Percentiles rank a stretch among this genome's conserved stretches.
phyloP scores from a whole-genome alignment of 495 filamentous ascomycete species.

The Xylaria flabelliformis region DNA sequence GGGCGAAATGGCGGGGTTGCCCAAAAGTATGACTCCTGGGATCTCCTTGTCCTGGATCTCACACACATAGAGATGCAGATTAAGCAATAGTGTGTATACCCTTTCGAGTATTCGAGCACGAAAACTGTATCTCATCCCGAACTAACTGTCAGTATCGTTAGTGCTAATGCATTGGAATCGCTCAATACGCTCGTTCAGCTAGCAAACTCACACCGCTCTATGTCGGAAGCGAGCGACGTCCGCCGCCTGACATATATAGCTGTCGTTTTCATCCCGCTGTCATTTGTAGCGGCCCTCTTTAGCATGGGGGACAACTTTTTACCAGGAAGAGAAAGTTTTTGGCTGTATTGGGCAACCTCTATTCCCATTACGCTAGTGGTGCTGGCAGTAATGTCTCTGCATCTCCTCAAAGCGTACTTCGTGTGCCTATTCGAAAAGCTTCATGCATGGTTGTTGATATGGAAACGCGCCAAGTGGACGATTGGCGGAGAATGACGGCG shows the following conservation, averaged over 20 bases:
- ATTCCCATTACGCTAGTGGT: background rate
- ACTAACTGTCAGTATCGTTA: background rate
- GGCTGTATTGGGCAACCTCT: background rate
- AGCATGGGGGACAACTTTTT: constrained; percentile 9
- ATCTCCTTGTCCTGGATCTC: background rate
- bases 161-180: background rate
- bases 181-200: background rate
- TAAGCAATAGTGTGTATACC: background rate
- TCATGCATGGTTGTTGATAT: background rate
- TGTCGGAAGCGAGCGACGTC: background rate
- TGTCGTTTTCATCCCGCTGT: background rate
- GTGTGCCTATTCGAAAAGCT: background rate
- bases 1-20: background rate
- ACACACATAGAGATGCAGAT: background rate
- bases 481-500: background rate
- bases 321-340: background rate
- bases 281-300: background rate
- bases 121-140: background rate
- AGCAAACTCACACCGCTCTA: background rate
- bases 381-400: background rate
- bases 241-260: constrained; percentile 3
- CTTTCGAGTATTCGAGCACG: background rate
- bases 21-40: background rate
- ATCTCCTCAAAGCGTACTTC: background rate
- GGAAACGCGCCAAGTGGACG: background rate